phyloP scores from a whole-genome alignment of 257 asterid genomes.

The Plantago major region DNA sequence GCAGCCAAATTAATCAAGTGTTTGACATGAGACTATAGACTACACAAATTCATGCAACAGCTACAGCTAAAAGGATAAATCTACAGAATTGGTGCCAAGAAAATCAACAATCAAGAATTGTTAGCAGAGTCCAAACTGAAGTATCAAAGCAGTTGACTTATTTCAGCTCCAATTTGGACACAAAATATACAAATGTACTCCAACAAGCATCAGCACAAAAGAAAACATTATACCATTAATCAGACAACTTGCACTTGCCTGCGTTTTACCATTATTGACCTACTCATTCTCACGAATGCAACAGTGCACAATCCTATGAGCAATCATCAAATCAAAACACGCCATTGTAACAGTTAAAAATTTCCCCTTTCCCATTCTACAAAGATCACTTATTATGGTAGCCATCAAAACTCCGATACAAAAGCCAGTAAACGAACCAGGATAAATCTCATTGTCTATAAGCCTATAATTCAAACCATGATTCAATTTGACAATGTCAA shows the following conservation, averaged over 20 bases:
- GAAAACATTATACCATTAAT: neutral
- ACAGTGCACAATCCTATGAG: neutral
- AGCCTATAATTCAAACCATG: neutral
- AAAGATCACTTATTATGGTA: neutral
- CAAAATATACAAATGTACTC: neutral
- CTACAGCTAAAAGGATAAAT: too few relatives aligned
- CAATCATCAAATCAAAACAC: neutral
- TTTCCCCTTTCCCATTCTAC: constrained; percentile 4
- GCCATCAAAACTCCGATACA: neutral
- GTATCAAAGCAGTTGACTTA: neutral
- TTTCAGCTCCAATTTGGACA: neutral
- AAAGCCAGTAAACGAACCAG: constrained; percentile 1
- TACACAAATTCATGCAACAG: too few relatives aligned
- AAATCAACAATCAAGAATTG: neutral
- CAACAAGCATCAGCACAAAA: neutral
- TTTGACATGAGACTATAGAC: too few relatives aligned
- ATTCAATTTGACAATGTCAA: neutral
- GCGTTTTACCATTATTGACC: neutral
- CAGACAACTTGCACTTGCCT: neutral
- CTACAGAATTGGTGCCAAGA: too few relatives aligned
- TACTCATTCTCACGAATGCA: neutral
- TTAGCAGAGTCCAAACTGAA: neutral
- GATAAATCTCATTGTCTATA: neutral
- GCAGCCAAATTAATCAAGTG: too few relatives aligned
- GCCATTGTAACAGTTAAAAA: neutral